Evolutionary conservation across 768 basidiomycete species (phyloP).

Genomic region (Cystoderma amianthinum): DNA sequence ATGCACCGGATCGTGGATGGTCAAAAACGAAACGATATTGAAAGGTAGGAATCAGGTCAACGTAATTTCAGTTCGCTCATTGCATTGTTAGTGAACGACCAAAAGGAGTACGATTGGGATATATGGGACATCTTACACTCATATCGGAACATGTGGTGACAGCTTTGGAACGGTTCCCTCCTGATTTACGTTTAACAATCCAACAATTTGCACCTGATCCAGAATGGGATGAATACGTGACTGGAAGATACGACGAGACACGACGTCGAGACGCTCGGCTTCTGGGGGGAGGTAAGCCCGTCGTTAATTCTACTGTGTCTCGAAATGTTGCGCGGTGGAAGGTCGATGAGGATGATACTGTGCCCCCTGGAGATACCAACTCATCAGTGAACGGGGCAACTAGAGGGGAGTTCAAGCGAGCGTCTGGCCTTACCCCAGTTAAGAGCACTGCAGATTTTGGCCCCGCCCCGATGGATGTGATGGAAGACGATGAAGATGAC

Average conservation of each 20-base stretch:
- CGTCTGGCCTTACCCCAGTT: slow-evolving; percentile 30
- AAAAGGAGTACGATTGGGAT: slow-evolving; percentile 78
- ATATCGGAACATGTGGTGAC: slow-evolving; percentile 93
- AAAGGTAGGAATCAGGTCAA: slow-evolving; percentile 38
- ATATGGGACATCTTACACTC: slow-evolving; percentile 95
- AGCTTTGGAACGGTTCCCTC: slow-evolving; percentile 82
- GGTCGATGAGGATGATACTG: slow-evolving; percentile 58
- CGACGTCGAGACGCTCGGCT: slow-evolving; percentile 74
- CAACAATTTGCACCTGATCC: slow-evolving; percentile 64
- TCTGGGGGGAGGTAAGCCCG: slow-evolving; percentile 83
- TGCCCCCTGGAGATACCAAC: slow-evolving; percentile 8
- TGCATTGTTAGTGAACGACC: slow-evolving; percentile 47
- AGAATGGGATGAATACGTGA: slow-evolving; percentile 88
- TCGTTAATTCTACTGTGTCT: slow-evolving; percentile 28
- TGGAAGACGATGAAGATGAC: slow-evolving; percentile 24
- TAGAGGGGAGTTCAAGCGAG: slow-evolving; percentile 55
- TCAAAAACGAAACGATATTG: slow-evolving; percentile 70
- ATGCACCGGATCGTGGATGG: slow-evolving; percentile 86
- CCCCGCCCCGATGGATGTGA: slow-evolving; percentile 37
- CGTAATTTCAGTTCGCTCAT: slow-evolving; percentile 2
- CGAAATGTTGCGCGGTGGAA: slow-evolving; percentile 44
- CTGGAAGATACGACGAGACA: slow-evolving; percentile 78
- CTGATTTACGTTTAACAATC: slow-evolving; percentile 63
- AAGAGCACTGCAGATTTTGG: slow-evolving; percentile 65
- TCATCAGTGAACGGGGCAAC: slow-evolving; percentile 16